Evolutionary conservation across 108 stramenopile species (phyloP).

Genomic region (Fragilaria radians): DNA sequence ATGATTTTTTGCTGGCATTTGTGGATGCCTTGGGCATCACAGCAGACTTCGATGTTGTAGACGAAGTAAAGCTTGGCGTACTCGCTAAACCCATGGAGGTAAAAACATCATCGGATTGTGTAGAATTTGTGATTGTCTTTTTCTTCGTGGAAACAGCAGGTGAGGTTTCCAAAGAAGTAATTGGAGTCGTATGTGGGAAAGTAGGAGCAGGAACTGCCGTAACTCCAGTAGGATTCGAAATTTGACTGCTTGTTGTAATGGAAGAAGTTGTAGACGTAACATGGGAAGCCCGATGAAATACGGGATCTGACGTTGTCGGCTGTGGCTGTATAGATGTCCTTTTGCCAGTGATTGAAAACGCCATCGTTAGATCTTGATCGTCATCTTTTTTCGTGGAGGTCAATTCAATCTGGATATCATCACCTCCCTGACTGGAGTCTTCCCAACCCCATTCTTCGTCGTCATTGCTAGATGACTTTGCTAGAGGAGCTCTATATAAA

Average conservation of each 20-base stretch:
- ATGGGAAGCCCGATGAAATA: not conserved
- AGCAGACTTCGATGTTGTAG: slow-evolving; percentile 5
- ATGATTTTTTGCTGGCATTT: not conserved
- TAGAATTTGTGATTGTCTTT: slow-evolving; percentile 10
- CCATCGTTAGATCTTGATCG: not conserved
- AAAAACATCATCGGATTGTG: slow-evolving; percentile 45
- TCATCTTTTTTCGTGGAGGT: not conserved
- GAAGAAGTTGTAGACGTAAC: not conserved
- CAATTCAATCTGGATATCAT: slow-evolving; percentile 3
- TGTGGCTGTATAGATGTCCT: not conserved
- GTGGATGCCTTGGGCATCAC: not conserved
- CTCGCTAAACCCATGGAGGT: slow-evolving; percentile 45
- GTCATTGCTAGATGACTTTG: not conserved
- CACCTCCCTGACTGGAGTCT: not conserved
- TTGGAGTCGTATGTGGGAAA: not conserved
- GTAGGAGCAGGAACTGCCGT: not conserved
- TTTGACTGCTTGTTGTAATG: not conserved
- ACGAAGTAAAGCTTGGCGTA: slow-evolving; percentile 24
- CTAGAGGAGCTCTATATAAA: slow-evolving; percentile 1
- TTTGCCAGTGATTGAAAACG: not conserved
- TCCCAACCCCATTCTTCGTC: slow-evolving; percentile 11
- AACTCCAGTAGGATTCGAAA: not conserved
- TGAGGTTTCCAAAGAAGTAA: slow-evolving; percentile 1
- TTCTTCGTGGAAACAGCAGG: slow-evolving; percentile 1
- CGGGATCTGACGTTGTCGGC: not conserved